phyloP scores from a whole-genome alignment of 257 asterid genomes.

The Fraxinus quadrangulata region DNA sequence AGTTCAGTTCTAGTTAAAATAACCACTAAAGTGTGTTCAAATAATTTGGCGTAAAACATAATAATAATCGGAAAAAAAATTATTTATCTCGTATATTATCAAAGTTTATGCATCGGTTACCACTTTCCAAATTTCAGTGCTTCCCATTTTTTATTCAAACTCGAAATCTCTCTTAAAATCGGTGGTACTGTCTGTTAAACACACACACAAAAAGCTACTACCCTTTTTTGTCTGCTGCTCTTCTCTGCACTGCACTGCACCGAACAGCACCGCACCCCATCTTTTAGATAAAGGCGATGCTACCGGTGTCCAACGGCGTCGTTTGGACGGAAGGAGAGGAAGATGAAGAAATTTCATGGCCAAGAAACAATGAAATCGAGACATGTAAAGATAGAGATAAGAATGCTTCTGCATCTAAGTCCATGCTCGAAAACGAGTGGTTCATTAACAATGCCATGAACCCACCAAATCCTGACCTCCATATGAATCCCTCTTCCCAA shows the following conservation, averaged over 20 bases:
- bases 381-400: slow-evolving; percentile 24
- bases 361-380: too few relatives aligned
- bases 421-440: slow-evolving; percentile 45
- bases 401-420: slow-evolving; percentile 40
- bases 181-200: background rate
- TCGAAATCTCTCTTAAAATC: slow-evolving; percentile 23
- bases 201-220: slow-evolving; percentile 18
- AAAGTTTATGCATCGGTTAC: too few relatives aligned
- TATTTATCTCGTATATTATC: too few relatives aligned
- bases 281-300: slow-evolving; percentile 34
- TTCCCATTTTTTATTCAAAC: too few relatives aligned
- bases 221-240: slow-evolving; percentile 39
- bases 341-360: slow-evolving; percentile 5
- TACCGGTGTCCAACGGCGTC: slow-evolving; percentile 48
- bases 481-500: background rate
- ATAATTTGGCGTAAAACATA: too few relatives aligned
- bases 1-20: too few relatives aligned
- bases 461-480: slow-evolving; percentile 21
- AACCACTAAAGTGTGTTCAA: too few relatives aligned
- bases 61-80: too few relatives aligned
- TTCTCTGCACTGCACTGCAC: slow-evolving; percentile 5
- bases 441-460: slow-evolving; percentile 31
- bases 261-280: slow-evolving; percentile 10
- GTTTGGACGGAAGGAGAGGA: slow-evolving; percentile 44
- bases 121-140: too few relatives aligned